Conservation (phyloP, 2,329 filamentous ascomycete genomes). For the Ophiostoma novo-ulmi region DNA sequence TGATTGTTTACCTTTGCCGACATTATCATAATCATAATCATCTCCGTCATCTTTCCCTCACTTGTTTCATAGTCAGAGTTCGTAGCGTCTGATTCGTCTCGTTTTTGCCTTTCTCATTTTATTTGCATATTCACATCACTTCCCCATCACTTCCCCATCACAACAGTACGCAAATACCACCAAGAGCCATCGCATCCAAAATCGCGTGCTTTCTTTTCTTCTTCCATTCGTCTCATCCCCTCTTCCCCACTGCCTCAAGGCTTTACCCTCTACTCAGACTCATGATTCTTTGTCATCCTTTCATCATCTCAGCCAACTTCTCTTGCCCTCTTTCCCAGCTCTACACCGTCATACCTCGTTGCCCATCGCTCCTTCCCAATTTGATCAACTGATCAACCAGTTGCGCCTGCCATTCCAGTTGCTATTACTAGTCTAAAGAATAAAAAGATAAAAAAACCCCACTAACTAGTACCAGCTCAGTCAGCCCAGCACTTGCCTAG, state of each 20-base stretch:
- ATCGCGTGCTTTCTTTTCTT: conserved; percentile 6
- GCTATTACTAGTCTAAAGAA: conserved; percentile 1
- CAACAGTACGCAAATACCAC: neutral
- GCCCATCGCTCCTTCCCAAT: conserved; percentile 5
- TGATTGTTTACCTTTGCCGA: neutral
- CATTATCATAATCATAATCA: too few species aligned
- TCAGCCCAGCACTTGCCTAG: conserved; percentile 10
- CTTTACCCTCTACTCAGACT: neutral
- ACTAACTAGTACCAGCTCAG: conserved; percentile 13
- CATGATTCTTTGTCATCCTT: neutral
- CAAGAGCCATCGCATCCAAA: neutral
- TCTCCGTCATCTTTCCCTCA: neutral
- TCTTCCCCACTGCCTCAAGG: neutral
- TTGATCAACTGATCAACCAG: neutral
- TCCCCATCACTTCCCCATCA: neutral
- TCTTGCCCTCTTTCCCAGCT: neutral
- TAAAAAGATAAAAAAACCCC: neutral
- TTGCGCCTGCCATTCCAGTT: conserved; percentile 5
- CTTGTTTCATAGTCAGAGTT: neutral
- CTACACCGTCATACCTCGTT: neutral
- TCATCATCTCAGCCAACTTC: neutral
- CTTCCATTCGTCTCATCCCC: neutral
- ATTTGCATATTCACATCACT: neutral
- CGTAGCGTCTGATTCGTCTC: neutral
- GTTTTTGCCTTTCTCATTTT: neutral